A percentile compares a stretch with the other conserved stretches of the same genome.
Evolutionary conservation across 202 grass and related monocot genomes (phyloP).

Genomic region (Bolboschoenoplectus hybrid): DNA sequence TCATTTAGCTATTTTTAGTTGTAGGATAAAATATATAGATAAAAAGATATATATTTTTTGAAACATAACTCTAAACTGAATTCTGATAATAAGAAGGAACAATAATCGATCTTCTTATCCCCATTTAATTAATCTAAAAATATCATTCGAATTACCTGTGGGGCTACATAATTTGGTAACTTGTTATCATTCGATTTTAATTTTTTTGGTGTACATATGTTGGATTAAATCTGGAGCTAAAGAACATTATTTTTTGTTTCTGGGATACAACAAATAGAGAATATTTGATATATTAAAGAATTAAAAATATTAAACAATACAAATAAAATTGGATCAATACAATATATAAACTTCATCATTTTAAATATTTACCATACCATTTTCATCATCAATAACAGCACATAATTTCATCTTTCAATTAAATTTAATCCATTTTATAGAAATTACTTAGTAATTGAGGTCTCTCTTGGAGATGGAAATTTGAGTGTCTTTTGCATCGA

Average conservation of each 20-base stretch:
- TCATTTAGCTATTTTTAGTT: no score
- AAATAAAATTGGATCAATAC: background rate
- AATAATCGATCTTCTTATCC: background rate
- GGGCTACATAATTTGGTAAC: background rate
- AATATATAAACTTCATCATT: background rate
- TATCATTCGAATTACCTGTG: background rate
- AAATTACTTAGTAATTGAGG: no score
- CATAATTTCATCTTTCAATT: background rate
- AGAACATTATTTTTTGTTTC: background rate
- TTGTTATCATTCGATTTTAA: background rate
- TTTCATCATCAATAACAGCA: background rate
- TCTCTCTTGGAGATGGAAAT: background rate
- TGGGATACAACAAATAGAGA: background rate
- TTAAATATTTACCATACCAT: background rate
- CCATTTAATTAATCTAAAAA: background rate
- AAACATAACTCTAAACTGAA: no score
- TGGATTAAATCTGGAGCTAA: background rate
- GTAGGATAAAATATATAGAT: no score
- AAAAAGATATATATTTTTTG: background rate
- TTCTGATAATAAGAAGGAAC: background rate
- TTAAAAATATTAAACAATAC: background rate
- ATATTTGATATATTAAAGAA: background rate
- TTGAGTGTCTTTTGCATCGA: background rate
- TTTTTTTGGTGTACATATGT: background rate
- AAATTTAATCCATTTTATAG: background rate